phyloP scores from a whole-genome alignment of 441 rosid genomes.

The Arabidopsis hybrid region DNA sequence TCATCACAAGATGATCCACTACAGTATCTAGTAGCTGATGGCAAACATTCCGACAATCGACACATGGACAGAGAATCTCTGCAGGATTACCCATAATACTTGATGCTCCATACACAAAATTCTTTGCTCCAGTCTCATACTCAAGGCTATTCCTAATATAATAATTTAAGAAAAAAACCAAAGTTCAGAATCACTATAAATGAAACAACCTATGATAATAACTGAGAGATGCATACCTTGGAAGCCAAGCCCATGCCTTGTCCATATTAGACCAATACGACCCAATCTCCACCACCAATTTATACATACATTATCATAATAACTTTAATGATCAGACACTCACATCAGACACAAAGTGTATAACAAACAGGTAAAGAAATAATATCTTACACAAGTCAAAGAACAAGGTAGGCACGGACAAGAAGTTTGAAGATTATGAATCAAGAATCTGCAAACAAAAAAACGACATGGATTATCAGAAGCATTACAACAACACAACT shows the following conservation, averaged over 20 bases:
- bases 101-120: not conserved
- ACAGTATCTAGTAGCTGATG: not conserved
- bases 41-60: not conserved
- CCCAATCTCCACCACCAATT: conserved; percentile 9
- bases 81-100: not conserved
- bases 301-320: not conserved
- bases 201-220: not conserved
- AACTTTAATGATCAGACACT: too few species aligned
- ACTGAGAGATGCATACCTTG: not conserved
- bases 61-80: not conserved
- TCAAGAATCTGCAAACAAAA: too few species aligned
- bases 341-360: too few species aligned
- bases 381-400: too few species aligned
- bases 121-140: not conserved
- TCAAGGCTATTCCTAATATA: not conserved
- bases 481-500: too few species aligned
- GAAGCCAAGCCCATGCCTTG: not conserved
- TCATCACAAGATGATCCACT: not conserved
- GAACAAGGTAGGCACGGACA: too few species aligned
- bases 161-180: not conserved
- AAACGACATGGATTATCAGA: too few species aligned
- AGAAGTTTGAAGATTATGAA: too few species aligned
- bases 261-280: not conserved
- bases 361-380: too few species aligned
- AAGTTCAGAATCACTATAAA: not conserved